Evolutionary conservation across 257 asterid genomes (phyloP).

Genomic region (Solanum chiquidenum): DNA sequence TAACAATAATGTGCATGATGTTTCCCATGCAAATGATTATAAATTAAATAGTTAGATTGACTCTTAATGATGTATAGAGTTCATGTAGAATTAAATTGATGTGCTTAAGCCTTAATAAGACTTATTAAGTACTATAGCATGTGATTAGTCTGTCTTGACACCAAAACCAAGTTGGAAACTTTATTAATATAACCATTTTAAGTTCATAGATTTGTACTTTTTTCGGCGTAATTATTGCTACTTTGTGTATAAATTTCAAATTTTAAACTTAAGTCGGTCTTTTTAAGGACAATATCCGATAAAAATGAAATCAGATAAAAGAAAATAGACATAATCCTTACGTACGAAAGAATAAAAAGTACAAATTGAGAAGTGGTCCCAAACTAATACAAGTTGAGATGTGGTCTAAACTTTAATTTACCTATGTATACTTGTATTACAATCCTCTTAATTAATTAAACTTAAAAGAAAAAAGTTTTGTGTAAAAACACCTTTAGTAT

Average conservation of each 20-base stretch:
- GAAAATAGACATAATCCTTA: not conserved
- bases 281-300: not conserved
- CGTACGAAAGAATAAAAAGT: not conserved
- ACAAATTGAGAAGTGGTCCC: not conserved
- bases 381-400: not conserved
- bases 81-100: not conserved
- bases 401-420: not conserved
- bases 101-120: not conserved
- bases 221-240: not conserved
- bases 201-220: not conserved
- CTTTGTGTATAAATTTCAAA: not conserved
- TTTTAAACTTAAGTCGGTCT: not conserved
- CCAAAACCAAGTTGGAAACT: not conserved
- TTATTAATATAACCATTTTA: not conserved
- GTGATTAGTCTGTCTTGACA: not conserved
- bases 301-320: not conserved
- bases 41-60: not conserved
- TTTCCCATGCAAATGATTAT: not conserved
- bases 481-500: not conserved
- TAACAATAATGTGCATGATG: not conserved
- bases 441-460: not conserved
- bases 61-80: not conserved
- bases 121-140: not conserved
- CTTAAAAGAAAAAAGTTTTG: not conserved
- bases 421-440: not conserved